phyloP scores from a whole-genome alignment of 148 eudicot species.

The Chenopodium suecicum region DNA sequence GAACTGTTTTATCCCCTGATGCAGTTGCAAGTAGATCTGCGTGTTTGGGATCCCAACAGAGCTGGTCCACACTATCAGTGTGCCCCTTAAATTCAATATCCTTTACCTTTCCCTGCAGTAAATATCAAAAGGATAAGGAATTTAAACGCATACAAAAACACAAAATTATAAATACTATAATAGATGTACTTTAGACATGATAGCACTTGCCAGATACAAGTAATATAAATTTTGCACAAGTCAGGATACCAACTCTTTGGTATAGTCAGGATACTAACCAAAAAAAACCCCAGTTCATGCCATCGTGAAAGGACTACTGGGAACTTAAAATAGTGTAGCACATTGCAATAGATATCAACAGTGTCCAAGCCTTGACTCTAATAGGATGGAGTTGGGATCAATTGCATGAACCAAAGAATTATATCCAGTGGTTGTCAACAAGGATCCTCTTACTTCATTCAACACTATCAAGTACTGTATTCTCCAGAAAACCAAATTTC shows the following conservation, averaged over 20 bases:
- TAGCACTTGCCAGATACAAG: not conserved
- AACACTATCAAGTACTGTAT: too few species aligned
- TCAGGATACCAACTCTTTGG: not conserved
- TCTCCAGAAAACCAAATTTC: too few species aligned
- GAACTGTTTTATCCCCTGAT: constrained; percentile 96
- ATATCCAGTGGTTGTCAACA: too few species aligned
- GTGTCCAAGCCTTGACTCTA: too few species aligned
- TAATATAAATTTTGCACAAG: not conserved
- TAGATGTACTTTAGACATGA: not conserved
- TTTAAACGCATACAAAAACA: not conserved
- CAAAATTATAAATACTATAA: not conserved
- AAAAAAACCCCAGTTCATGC: not conserved
- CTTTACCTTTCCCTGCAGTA: constrained; percentile 78
- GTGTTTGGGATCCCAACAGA: constrained; percentile 99
- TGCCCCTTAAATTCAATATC: constrained; percentile 94
- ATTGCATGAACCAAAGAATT: too few species aligned
- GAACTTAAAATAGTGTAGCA: not conserved
- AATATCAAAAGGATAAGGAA: not conserved
- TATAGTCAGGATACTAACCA: not conserved
- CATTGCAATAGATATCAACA: too few species aligned
- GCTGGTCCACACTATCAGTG: constrained; percentile 96
- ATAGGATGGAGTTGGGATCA: too few species aligned
- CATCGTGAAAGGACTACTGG: not conserved
- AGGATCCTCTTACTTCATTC: too few species aligned
- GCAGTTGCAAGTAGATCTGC: constrained; percentile 92